Conservation (phyloP, 2,329 filamentous ascomycete genomes). For the Canariomyces notabilis region DNA sequence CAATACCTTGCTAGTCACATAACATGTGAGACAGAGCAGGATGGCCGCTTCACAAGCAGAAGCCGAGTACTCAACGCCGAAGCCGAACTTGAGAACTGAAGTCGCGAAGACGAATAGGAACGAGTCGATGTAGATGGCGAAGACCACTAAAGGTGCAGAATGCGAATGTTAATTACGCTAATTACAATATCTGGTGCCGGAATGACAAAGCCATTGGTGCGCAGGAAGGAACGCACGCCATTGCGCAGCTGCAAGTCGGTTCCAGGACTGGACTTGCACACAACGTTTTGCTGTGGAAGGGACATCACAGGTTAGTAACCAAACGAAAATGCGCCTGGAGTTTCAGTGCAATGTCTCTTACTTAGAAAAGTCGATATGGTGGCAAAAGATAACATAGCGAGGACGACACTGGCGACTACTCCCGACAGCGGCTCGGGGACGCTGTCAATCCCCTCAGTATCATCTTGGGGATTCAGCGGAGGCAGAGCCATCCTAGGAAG, state of each 20-base stretch:
- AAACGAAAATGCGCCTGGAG: neutral
- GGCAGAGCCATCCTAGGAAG: slow-evolving; percentile 20
- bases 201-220: neutral
- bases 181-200: neutral
- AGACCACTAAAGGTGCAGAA: slow-evolving; percentile 50
- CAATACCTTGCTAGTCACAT: slow-evolving; percentile 59
- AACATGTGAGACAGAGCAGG: slow-evolving; percentile 55
- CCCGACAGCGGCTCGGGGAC: slow-evolving; percentile 23
- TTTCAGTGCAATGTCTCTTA: too few species aligned
- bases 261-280: slow-evolving; percentile 22
- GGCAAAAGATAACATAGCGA: slow-evolving; percentile 24
- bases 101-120: slow-evolving; percentile 56
- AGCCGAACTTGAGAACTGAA: slow-evolving; percentile 50
- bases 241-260: slow-evolving; percentile 21
- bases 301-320: neutral
- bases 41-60: slow-evolving; percentile 54
- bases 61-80: slow-evolving; percentile 49
- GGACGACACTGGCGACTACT: slow-evolving; percentile 24
- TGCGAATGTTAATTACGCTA: too few species aligned
- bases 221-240: slow-evolving; percentile 18
- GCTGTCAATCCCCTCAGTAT: slow-evolving; percentile 4
- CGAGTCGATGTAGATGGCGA: slow-evolving; percentile 56
- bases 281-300: slow-evolving; percentile 18
- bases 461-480: neutral
- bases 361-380: slow-evolving; percentile 24